A percentile compares a stretch with the other conserved stretches of the same genome.
phyloP scores from a whole-genome alignment of 106 monocot species.

The Dendrobium catenatum region DNA sequence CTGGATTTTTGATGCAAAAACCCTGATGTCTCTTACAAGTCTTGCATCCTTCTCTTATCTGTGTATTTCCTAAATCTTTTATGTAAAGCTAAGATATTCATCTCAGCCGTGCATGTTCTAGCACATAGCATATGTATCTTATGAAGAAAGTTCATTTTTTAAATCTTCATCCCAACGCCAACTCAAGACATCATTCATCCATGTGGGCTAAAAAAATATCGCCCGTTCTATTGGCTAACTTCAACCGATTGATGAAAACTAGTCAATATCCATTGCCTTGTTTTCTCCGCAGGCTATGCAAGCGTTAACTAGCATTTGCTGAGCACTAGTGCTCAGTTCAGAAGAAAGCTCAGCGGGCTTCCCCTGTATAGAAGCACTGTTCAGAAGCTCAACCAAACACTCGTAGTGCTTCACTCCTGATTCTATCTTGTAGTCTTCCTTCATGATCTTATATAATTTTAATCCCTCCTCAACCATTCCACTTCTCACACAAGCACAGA shows the following conservation, averaged over 20 bases:
- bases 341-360: background rate
- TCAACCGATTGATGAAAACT: background rate
- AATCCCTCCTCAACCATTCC: slow-evolving; percentile 37
- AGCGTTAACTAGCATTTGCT: background rate
- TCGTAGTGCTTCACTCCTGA: slow-evolving; percentile 37
- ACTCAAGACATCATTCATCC: background rate
- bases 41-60: no score
- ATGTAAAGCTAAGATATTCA: background rate
- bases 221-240: background rate
- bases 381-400: slow-evolving; percentile 52
- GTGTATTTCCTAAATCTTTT: no score
- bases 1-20: no score
- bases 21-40: no score
- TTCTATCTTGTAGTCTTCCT: slow-evolving; percentile 22
- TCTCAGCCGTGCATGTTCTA: background rate
- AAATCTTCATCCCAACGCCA: background rate
- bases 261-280: background rate
- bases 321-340: no score
- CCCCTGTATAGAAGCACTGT: background rate
- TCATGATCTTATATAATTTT: slow-evolving; percentile 34
- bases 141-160: background rate
- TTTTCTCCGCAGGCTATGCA: background rate
- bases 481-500: slow-evolving; percentile 50
- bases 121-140: no score
- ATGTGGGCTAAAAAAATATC: no score